Evolutionary conservation across 768 basidiomycete genomes (phyloP).

Genomic region (Auricularia sp.): DNA sequence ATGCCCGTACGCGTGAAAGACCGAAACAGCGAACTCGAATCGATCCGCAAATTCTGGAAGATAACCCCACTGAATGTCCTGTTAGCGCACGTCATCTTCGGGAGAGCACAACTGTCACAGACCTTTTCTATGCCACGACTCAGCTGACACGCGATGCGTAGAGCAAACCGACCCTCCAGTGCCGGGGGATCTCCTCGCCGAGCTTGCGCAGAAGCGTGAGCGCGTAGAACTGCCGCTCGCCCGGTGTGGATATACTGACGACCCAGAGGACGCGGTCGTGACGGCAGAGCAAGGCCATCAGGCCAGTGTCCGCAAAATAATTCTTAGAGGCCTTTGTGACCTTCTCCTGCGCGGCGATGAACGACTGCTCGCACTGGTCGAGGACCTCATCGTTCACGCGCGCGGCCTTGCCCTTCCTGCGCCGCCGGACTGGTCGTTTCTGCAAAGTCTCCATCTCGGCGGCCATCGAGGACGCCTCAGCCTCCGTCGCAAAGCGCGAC

Average conservation of each 20-base stretch:
- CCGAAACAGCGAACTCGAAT: constrained; percentile 22
- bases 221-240: constrained; percentile 30
- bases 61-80: constrained; percentile 5
- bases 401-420: neutral
- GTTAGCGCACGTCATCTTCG: neutral
- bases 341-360: neutral
- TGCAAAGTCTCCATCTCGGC: constrained; percentile 10
- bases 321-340: constrained; percentile 11
- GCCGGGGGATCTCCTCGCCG: constrained; percentile 19
- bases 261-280: constrained; percentile 20
- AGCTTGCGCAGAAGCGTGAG: constrained; percentile 25
- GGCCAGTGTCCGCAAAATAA: constrained; percentile 12
- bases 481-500: constrained; percentile 14
- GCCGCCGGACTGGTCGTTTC: neutral
- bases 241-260: constrained; percentile 30
- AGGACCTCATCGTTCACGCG: neutral
- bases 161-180: constrained; percentile 16
- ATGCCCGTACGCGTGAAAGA: constrained; percentile 31
- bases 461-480: constrained; percentile 14
- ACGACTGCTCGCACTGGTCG: constrained; percentile 2
- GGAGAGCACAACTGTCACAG: neutral
- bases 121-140: constrained; percentile 17
- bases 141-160: constrained; percentile 29
- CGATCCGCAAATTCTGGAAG: constrained; percentile 10
- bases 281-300: constrained; percentile 12